Percentiles rank a stretch among this genome's conserved stretches.
Evolutionary conservation across 495 filamentous ascomycete genomes (phyloP).

Genomic region (Neurospora sp.): DNA sequence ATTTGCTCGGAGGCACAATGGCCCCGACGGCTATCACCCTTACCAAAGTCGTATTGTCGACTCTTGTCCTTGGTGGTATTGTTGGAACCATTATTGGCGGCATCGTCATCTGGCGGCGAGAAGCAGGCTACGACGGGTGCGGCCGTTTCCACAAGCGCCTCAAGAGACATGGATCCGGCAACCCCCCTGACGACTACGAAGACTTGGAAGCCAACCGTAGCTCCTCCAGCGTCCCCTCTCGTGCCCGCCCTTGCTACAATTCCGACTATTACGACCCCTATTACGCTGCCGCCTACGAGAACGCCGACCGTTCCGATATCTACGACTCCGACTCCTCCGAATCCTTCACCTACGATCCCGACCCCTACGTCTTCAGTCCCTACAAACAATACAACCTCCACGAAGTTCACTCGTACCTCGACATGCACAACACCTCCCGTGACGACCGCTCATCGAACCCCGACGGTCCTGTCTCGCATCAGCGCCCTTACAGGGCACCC

Average conservation of each 20-base stretch:
- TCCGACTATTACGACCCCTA: neutral
- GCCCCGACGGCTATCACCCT: neutral
- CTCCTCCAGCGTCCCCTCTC: neutral
- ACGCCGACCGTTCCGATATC: no score
- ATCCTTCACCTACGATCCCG: neutral
- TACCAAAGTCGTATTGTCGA: neutral
- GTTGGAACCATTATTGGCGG: neutral
- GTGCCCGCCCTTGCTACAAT: neutral
- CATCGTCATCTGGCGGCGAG: neutral
- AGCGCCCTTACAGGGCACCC: neutral
- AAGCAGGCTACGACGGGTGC: neutral
- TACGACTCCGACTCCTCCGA: neutral
- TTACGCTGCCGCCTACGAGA: neutral
- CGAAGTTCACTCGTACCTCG: neutral
- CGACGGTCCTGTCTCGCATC: neutral
- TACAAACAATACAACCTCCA: neutral
- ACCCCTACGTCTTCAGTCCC: neutral
- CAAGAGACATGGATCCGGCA: neutral
- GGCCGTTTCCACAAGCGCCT: neutral
- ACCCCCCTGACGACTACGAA: neutral
- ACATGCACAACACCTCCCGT: neutral
- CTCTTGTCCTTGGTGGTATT: neutral
- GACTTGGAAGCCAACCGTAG: neutral
- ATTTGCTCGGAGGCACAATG: neutral
- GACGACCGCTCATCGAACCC: neutral